phyloP scores from a whole-genome alignment of 2,329 filamentous ascomycete genomes.

The Calonectria leucothoes region DNA sequence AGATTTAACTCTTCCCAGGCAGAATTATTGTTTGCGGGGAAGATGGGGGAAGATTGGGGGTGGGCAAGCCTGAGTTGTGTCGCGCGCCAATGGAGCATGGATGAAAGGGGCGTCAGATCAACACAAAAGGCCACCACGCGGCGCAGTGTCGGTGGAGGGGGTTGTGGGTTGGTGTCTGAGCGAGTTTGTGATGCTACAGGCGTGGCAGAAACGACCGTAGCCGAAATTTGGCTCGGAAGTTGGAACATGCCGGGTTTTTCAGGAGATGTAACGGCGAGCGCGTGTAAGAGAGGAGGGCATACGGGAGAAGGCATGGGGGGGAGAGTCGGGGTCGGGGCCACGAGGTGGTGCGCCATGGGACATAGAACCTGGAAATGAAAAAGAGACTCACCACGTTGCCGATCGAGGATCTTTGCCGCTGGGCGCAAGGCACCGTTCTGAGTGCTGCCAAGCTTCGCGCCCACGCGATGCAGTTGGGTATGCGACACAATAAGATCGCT shows the following conservation, averaged over 20 bases:
- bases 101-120: slow-evolving; percentile 38
- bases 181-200: neutral
- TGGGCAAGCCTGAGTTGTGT: slow-evolving; percentile 33
- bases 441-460: neutral
- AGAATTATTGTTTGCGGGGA: slow-evolving; percentile 41
- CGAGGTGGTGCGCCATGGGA: slow-evolving; percentile 1
- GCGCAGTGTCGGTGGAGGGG: slow-evolving; percentile 10
- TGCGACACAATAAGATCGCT: neutral
- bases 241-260: neutral
- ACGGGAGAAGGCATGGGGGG: neutral
- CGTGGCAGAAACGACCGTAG: neutral
- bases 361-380: neutral
- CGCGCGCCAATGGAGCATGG: slow-evolving; percentile 33
- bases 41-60: slow-evolving; percentile 32
- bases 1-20: slow-evolving; percentile 37
- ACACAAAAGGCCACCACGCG: slow-evolving; percentile 19
- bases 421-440: neutral
- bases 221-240: slow-evolving; percentile 5
- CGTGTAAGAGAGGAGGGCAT: slow-evolving; percentile 5
- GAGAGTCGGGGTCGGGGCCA: neutral
- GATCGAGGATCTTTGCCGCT: neutral
- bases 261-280: slow-evolving; percentile 3
- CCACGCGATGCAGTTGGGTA: neutral
- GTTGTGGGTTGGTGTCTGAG: slow-evolving; percentile 1
- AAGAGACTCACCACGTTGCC: slow-evolving; percentile 15